These are phyloP conservation scores for Rhodotorula sp. DNA, from an alignment of 1,284 basidiomycete genomes.

Conservation along the genomic window DNA sequence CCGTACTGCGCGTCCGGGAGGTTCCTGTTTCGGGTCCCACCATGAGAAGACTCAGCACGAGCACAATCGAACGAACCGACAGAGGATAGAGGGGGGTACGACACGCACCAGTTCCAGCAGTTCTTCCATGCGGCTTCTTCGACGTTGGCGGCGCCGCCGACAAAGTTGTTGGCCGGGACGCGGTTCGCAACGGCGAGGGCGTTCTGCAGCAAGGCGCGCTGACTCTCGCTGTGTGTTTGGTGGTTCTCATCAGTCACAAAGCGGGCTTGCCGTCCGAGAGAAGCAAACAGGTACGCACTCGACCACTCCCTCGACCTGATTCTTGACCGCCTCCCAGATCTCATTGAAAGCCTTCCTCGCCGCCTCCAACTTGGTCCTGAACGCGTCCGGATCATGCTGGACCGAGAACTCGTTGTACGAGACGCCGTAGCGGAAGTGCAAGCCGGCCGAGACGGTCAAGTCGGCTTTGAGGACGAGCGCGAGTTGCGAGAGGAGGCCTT, in stretches of 20 bases:
- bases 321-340: conserved; percentile 90
- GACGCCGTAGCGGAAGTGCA: conserved; percentile 95
- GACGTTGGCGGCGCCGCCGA: conserved; percentile 52
- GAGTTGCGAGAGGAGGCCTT: conserved; percentile 88
- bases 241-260: background rate
- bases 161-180: conserved; percentile 62
- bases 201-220: conserved; percentile 84
- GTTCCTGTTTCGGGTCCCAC: conserved; percentile 44
- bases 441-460: conserved; percentile 86
- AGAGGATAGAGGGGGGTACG: background rate
- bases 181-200: conserved; percentile 79
- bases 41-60: background rate
- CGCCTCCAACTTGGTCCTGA: conserved; percentile 72
- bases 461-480: conserved; percentile 89
- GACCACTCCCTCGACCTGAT: conserved; percentile 85
- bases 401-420: conserved; percentile 98
- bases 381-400: conserved; percentile 83
- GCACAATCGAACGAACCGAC: background rate
- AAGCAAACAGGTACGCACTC: conserved; percentile 55
- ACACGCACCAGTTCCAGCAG: conserved; percentile 85
- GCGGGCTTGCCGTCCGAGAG: too few relatives aligned
- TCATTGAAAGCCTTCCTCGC: conserved; percentile 82
- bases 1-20: conserved; percentile 85
- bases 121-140: conserved; percentile 95
- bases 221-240: conserved; percentile 60